phyloP scores from a whole-genome alignment of 768 basidiomycete species.

The Hirschioporus abietinus region DNA sequence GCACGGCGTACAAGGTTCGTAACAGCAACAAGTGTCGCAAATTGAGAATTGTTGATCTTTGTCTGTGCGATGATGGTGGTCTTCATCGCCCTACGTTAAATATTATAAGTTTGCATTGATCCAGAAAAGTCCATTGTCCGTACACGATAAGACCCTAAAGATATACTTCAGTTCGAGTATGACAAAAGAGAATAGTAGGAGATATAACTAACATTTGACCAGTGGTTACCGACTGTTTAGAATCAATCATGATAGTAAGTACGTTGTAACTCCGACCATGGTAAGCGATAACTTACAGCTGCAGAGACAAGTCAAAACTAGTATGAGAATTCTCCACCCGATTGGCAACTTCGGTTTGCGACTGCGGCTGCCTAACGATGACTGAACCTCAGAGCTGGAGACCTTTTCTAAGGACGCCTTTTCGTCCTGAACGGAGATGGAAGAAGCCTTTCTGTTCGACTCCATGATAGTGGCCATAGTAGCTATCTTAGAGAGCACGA shows the following conservation, averaged over 20 bases:
- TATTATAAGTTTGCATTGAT: constrained; percentile 1
- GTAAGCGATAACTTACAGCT: constrained; percentile 27
- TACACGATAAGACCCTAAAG: constrained; percentile 33
- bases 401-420: background rate
- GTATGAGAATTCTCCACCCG: constrained; percentile 30
- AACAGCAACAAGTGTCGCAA: constrained; percentile 34
- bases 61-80: constrained; percentile 38
- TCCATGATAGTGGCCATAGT: background rate
- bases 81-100: constrained; percentile 28
- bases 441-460: background rate
- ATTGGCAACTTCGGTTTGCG: constrained; percentile 27
- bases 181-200: background rate
- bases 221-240: constrained; percentile 35
- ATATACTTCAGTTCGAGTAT: background rate
- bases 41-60: constrained; percentile 39
- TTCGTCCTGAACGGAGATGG: background rate
- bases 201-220: constrained; percentile 31
- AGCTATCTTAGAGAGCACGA: background rate
- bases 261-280: background rate
- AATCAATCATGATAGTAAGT: constrained; percentile 2
- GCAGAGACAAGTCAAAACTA: constrained; percentile 34
- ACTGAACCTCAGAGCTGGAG: background rate
- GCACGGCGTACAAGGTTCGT: constrained; percentile 29
- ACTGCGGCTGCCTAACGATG: background rate
- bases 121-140: constrained; percentile 8